These are phyloP conservation scores for Copromyces sp. DNA, from an alignment of 495 filamentous ascomycete genomes.

Conservation along the genomic window DNA sequence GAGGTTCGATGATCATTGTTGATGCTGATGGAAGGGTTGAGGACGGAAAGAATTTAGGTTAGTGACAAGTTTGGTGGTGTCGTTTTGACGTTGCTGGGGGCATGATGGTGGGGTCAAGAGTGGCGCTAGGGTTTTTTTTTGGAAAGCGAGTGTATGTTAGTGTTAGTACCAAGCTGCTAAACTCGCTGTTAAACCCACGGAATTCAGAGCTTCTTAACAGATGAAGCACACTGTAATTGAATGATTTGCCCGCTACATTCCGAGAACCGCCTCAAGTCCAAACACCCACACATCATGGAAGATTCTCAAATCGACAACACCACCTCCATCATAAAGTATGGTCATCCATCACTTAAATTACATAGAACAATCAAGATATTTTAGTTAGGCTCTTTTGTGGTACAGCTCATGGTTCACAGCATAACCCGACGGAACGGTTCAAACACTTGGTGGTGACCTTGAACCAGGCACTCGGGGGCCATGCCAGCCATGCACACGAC, in stretches of 20 bases:
- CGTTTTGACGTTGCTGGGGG: neutral
- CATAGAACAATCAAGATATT: neutral
- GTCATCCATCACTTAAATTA: neutral
- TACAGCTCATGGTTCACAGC: neutral
- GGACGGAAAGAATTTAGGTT: neutral
- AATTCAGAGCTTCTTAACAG: neutral
- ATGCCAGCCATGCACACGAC: neutral
- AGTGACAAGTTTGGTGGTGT: neutral
- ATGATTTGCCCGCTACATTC: neutral
- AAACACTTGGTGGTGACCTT: too few species aligned
- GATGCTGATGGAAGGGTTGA: neutral
- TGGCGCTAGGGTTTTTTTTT: rapidly evolving
- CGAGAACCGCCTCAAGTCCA: too few species aligned
- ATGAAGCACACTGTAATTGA: neutral
- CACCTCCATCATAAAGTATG: neutral
- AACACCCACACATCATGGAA: neutral
- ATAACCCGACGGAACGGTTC: neutral
- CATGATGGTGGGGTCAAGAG: neutral
- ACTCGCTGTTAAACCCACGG: rapidly evolving
- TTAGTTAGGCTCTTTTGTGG: neutral
- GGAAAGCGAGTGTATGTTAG: neutral
- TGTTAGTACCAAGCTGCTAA: neutral
- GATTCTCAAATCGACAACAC: neutral
- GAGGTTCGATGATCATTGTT: neutral
- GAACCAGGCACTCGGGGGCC: too few species aligned